These are phyloP conservation scores for Yamadazyma atlantica DNA, from an alignment of 1,139 yeast genomes.

Conservation along the genomic window DNA sequence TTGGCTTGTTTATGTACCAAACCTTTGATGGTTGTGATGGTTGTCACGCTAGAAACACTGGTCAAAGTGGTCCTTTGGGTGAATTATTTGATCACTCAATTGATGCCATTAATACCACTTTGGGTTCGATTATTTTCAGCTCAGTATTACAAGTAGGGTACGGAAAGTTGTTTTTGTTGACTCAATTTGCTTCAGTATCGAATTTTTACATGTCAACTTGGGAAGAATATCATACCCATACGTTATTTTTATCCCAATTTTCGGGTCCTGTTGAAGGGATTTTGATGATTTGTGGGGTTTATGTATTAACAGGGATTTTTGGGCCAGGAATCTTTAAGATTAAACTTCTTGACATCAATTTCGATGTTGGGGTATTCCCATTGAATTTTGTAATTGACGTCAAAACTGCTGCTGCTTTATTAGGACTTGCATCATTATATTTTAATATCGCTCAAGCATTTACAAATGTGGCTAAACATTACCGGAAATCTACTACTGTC, in stretches of 20 bases:
- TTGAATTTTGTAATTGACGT: slow-evolving; percentile 27
- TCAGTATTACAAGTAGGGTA: slow-evolving; percentile 75
- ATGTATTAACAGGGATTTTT: slow-evolving; percentile 59
- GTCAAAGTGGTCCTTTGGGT: slow-evolving; percentile 93
- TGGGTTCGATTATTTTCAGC: slow-evolving; percentile 71
- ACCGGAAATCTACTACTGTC: slow-evolving; percentile 27
- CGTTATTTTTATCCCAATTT: slow-evolving; percentile 71
- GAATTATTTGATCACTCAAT: slow-evolving; percentile 93
- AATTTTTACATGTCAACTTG: slow-evolving; percentile 91
- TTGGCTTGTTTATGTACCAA: slow-evolving; percentile 86
- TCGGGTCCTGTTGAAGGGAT: slow-evolving; percentile 98
- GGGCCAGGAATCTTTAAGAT: slow-evolving; percentile 73
- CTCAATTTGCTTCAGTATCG: slow-evolving; percentile 75
- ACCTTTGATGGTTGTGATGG: slow-evolving; percentile 98
- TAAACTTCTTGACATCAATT: slow-evolving; percentile 31
- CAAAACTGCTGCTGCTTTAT: slow-evolving; percentile 43
- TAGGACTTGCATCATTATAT: slow-evolving; percentile 57
- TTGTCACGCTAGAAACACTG: slow-evolving; percentile 88
- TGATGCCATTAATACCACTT: slow-evolving; percentile 86
- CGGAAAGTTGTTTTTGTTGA: slow-evolving; percentile 56
- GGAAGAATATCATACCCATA: slow-evolving; percentile 95
- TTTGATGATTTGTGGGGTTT: slow-evolving; percentile 57
- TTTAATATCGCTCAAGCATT: slow-evolving; percentile 76
- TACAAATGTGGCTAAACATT: slow-evolving; percentile 61
- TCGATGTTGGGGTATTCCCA: slow-evolving; percentile 30